phyloP scores from a whole-genome alignment of 2,329 filamentous ascomycete species.

The Fusarium chaquense region DNA sequence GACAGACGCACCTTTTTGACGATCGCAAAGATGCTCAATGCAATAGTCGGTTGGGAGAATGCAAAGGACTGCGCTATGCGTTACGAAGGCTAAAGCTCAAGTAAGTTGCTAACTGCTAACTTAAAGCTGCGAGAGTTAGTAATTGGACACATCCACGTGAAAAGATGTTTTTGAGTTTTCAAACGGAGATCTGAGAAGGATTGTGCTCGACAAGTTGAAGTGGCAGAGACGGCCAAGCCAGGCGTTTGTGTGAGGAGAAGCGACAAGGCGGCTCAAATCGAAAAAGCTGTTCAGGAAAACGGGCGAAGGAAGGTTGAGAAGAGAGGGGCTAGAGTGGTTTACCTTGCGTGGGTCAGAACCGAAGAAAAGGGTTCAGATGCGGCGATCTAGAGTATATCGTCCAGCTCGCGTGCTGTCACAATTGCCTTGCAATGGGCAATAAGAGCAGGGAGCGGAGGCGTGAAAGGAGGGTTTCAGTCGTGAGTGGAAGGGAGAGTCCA shows the following conservation, averaged over 20 bases:
- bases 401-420: slow-evolving; percentile 54
- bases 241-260: slow-evolving; percentile 41
- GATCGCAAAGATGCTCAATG: slow-evolving; percentile 30
- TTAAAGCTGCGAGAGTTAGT: slow-evolving; percentile 38
- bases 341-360: slow-evolving; percentile 47
- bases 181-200: slow-evolving; percentile 6
- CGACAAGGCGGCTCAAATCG: slow-evolving; percentile 34
- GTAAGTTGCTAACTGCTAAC: slow-evolving; percentile 36
- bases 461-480: slow-evolving; percentile 43
- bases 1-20: slow-evolving; percentile 38
- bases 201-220: slow-evolving; percentile 16
- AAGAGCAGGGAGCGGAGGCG: slow-evolving; percentile 51
- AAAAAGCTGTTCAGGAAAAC: slow-evolving; percentile 37
- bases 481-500: slow-evolving; percentile 47
- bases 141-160: slow-evolving; percentile 38
- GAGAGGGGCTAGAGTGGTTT: slow-evolving; percentile 43
- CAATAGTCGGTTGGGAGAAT: slow-evolving; percentile 28
- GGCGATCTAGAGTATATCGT: slow-evolving; percentile 49
- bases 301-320: slow-evolving; percentile 38
- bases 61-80: slow-evolving; percentile 25
- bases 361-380: slow-evolving; percentile 37
- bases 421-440: slow-evolving; percentile 57
- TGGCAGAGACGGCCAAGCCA: slow-evolving; percentile 14
- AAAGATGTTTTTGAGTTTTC: slow-evolving; percentile 28
- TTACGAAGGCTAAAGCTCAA: slow-evolving; percentile 34